Evolutionary conservation across 106 monocot genomes (phyloP), one percentile per base, ranked within the genome.

Genomic region (Acanthochlamys bracteata): DNA sequence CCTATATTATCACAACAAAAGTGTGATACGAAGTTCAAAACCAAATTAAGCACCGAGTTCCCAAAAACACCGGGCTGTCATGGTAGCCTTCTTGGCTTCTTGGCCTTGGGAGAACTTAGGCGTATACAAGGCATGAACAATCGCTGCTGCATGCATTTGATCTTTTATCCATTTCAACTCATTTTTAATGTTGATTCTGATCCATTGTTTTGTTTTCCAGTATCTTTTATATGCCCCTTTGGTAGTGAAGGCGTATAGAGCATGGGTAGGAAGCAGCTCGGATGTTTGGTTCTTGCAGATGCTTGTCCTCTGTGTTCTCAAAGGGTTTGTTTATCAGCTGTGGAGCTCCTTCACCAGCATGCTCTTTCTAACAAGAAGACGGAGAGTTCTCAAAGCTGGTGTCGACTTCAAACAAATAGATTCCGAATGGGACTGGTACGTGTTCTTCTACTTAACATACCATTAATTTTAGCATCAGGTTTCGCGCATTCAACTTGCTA

Each of bases 401-500:
- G 66, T 86, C 20, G 86, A 86, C 65, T 94, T 69, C 64, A 33
- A 73, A 7, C 86, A 86, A 60, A 86, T 89, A 8, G 89, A 93
- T 57, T 60, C 53, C 42, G 89, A 93, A 63, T 94, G 93, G 93
- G 69, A 94, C 58, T 94, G 93, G 93, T 89, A 85, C 4, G n/a
- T 4, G 17, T 24, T 17, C 51, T 51, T 51, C 13, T 51, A 3
- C 19, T 10, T 20, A 6, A 8, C 19, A 1, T 23, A 1, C 1
- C n/a, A 56, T 56, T 7, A 2, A n/a, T 56, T 1, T 9, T 3
- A 4, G 2, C 51, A 51, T 51, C 17, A 51, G 1, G 13, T 15
- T 51, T 4, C 8, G n/a, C 51, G 13, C n/a, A 2, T 51, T 13
- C 17, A 19, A 19, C 2, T 51, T 13, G 24, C 8, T 19, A 3